A percentile compares a stretch with the other conserved stretches of the same genome.
phyloP scores from a whole-genome alignment of 495 filamentous ascomycete species.

The Neurospora sp. region DNA sequence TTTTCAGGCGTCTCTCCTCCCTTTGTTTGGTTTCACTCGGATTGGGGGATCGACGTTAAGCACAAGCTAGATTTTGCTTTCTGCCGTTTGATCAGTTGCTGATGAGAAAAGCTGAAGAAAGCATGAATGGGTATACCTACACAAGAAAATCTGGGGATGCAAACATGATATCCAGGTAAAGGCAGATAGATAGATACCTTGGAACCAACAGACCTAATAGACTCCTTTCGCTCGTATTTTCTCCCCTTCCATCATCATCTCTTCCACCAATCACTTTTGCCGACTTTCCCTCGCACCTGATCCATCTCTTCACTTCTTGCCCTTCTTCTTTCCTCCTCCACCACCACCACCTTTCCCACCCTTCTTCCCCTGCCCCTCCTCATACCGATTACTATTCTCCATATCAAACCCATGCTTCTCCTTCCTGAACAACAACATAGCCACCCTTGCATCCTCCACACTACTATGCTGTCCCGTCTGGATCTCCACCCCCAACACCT shows the following conservation, averaged over 20 bases:
- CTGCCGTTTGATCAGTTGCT: background rate
- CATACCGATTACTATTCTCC: constrained; percentile 59
- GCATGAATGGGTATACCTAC: background rate
- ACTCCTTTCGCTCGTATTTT: background rate
- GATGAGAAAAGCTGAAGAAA: background rate
- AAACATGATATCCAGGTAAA: background rate
- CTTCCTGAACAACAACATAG: constrained; percentile 75
- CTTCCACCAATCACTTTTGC: background rate
- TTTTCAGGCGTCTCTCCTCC: background rate
- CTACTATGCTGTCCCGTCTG: constrained; percentile 59
- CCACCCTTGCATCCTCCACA: constrained; percentile 80
- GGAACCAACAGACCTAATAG: background rate
- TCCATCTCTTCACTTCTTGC: constrained; percentile 5
- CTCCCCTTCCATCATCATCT: too few relatives aligned
- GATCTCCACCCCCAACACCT: constrained; percentile 74
- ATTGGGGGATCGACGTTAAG: background rate
- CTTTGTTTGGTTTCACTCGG: background rate
- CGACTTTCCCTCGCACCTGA: background rate
- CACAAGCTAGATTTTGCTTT: background rate
- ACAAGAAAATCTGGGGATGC: background rate
- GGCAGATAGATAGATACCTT: background rate
- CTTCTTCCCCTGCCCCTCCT: constrained; percentile 32
- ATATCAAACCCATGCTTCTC: constrained; percentile 76
- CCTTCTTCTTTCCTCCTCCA: constrained; percentile 12
- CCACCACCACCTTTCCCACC: background rate